A percentile compares a stretch with the other conserved stretches of the same genome.
Evolutionary conservation across 768 basidiomycete genomes (phyloP).

Genomic region (Daedalea quercina): DNA sequence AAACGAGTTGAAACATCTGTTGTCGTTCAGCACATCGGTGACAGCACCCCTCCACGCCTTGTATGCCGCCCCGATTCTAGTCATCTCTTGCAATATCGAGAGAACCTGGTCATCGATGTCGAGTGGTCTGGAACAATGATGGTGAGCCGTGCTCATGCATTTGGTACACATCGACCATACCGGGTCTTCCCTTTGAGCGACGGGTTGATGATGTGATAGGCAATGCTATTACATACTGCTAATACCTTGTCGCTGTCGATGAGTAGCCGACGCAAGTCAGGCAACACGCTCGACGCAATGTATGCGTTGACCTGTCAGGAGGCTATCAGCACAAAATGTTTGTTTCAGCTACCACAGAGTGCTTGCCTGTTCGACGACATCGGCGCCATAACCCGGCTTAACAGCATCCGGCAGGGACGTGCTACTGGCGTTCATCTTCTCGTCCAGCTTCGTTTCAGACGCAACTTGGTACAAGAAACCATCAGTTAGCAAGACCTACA

Average conservation of each 20-base stretch:
- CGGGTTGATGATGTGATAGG: constrained; percentile 79
- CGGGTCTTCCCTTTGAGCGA: constrained; percentile 71
- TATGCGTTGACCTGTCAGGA: constrained; percentile 68
- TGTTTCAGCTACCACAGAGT: neutral
- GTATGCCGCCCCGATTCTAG: constrained; percentile 64
- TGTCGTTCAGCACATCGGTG: constrained; percentile 77
- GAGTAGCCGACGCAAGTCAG: constrained; percentile 71
- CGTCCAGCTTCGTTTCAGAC: constrained; percentile 44
- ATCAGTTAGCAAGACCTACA: neutral
- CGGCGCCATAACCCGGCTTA: constrained; percentile 26
- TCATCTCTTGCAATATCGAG: constrained; percentile 70
- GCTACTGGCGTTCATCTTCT: constrained; percentile 47
- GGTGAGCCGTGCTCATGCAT: neutral
- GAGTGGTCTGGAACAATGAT: constrained; percentile 49
- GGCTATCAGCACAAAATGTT: neutral
- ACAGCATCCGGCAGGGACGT: constrained; percentile 29
- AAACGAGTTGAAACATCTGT: constrained; percentile 76
- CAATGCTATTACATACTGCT: constrained; percentile 73
- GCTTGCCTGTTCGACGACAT: constrained; percentile 42
- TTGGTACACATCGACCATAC: constrained; percentile 32
- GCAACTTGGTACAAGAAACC: neutral
- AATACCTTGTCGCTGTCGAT: constrained; percentile 80
- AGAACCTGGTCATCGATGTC: constrained; percentile 68
- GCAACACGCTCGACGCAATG: constrained; percentile 61
- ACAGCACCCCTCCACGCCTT: constrained; percentile 85